phyloP scores from a whole-genome alignment of 73 alveolate species.

The Stentor coeruleus region DNA sequence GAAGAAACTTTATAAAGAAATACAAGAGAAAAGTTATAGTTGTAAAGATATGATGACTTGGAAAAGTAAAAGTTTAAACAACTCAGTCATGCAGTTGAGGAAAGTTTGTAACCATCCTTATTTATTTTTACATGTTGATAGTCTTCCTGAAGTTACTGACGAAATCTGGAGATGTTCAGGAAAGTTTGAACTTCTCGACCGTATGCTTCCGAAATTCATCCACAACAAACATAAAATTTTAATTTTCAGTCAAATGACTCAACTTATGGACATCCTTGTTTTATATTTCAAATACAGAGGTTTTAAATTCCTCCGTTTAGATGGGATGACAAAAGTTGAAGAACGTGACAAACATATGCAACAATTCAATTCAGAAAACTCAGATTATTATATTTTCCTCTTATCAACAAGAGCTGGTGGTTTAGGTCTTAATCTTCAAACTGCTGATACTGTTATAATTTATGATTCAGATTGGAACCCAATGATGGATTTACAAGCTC shows the following conservation, averaged over 20 bases:
- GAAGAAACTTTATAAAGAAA: constrained; percentile 84
- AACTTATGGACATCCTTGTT: constrained; percentile 93
- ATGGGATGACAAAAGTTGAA: constrained; percentile 95
- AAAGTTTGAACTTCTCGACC: constrained; percentile 94
- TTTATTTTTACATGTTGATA: constrained; percentile 66
- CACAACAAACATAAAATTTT: constrained; percentile 88
- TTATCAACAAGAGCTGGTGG: constrained; percentile 97
- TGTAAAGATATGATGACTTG: background rate
- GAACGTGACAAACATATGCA: constrained; percentile 83
- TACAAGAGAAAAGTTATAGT: constrained; percentile 84
- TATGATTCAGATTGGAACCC: constrained; percentile 99
- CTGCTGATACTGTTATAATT: constrained; percentile 96
- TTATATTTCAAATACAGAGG: constrained; percentile 85
- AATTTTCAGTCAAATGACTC: constrained; percentile 96
- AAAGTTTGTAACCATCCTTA: constrained; percentile 99
- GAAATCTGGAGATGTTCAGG: constrained; percentile 93
- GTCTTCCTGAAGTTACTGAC: constrained; percentile 67
- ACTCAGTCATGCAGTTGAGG: constrained; percentile 97
- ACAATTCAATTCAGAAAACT: constrained; percentile 69
- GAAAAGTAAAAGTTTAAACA: constrained; percentile 51
- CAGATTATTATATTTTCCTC: constrained; percentile 79
- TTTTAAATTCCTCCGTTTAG: constrained; percentile 82
- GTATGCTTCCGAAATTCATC: constrained; percentile 90
- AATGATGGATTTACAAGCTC: constrained; percentile 97
- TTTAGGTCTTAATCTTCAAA: constrained; percentile 82